Conservation (phyloP, 441 rosid species). For the Gossypium aridum region DNA sequence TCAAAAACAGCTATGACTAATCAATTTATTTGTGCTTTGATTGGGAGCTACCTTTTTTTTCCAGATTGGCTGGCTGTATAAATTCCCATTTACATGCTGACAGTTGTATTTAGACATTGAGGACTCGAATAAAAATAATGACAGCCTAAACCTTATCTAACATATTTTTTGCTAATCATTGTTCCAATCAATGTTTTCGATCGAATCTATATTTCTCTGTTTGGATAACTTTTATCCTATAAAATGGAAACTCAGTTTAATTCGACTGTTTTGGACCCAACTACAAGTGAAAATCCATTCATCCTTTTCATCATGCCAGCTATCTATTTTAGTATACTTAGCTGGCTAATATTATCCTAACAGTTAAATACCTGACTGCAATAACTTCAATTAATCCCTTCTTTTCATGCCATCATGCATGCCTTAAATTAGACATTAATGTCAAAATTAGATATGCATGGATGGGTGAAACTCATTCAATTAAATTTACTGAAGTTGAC, state of each 20-base stretch:
- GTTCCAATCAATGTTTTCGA: neutral
- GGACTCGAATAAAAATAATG: neutral
- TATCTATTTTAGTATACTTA: neutral
- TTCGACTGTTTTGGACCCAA: neutral
- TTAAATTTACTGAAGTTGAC: neutral
- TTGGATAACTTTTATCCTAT: neutral
- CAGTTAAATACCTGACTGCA: neutral
- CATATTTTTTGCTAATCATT: neutral
- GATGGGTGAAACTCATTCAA: too few relatives aligned
- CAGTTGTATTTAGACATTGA: neutral
- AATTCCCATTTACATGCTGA: neutral
- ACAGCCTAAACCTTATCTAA: neutral
- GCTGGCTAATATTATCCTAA: neutral
- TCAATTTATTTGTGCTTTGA: neutral
- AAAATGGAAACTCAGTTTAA: too few relatives aligned
- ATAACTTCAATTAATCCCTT: neutral
- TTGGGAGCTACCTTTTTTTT: neutral
- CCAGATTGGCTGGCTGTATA: neutral
- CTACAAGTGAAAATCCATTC: neutral
- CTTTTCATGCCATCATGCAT: neutral
- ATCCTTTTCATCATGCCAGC: neutral
- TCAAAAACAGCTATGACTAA: neutral
- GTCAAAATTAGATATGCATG: neutral
- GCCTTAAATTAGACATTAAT: neutral
- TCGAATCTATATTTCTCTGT: neutral